Conservation (phyloP, 805 yeast genomes). For the Candida saitoana region DNA sequence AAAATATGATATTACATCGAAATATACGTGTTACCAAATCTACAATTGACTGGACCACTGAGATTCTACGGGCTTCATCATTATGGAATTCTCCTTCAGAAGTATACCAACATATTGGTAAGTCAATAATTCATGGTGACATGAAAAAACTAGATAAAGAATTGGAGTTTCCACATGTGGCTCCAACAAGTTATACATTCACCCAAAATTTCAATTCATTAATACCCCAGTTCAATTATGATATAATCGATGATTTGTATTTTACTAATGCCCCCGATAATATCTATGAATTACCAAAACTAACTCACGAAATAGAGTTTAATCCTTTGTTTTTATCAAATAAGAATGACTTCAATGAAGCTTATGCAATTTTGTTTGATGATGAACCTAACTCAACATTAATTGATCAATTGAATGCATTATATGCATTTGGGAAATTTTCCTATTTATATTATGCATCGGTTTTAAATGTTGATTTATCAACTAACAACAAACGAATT, state of each 20-base stretch:
- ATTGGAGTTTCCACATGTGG: background rate
- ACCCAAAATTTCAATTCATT: constrained; percentile 2
- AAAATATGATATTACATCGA: background rate
- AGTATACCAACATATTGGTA: background rate
- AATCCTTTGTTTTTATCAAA: constrained; percentile 3
- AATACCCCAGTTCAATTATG: constrained; percentile 2
- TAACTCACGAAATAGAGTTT: background rate
- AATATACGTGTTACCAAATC: background rate
- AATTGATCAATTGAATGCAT: background rate
- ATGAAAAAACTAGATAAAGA: background rate
- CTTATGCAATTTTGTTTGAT: constrained; percentile 1
- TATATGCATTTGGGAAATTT: constrained; percentile 1
- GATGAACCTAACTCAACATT: background rate
- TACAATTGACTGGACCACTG: background rate
- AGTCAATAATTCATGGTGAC: background rate
- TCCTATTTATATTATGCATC: background rate
- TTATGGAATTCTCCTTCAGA: background rate
- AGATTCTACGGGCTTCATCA: background rate
- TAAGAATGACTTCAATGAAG: background rate
- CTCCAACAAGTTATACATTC: background rate
- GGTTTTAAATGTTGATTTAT: background rate
- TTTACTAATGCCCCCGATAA: constrained; percentile 1
- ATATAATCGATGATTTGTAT: background rate
- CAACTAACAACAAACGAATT: background rate
- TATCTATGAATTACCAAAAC: constrained; percentile 4